A percentile compares a stretch with the other conserved stretches of the same genome.
phyloP scores from a whole-genome alignment of 164 flowering plant genomes.

The Vitis rotundifolia region DNA sequence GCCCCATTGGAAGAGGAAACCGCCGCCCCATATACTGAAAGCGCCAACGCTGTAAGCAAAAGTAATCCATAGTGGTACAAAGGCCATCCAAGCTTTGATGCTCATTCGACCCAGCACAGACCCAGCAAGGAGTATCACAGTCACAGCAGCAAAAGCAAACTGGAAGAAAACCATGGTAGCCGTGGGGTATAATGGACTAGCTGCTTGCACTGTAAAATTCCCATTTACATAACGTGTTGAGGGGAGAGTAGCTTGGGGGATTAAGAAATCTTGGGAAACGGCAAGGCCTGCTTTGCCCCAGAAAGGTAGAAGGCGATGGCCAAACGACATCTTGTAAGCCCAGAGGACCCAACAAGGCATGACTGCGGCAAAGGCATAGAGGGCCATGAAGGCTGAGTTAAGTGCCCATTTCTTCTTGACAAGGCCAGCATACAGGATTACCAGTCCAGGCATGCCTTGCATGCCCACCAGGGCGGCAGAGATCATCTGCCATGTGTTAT shows the following conservation, averaged over 20 bases:
- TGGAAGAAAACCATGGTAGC: constrained; percentile 34
- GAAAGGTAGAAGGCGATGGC: constrained; percentile 43
- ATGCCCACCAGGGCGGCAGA: constrained; percentile 27
- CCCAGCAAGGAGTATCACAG: constrained; percentile 31
- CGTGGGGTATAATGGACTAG: constrained; percentile 20
- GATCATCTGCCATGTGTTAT: constrained; percentile 36
- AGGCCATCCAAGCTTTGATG: constrained; percentile 38
- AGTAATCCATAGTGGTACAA: constrained; percentile 33
- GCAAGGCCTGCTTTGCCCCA: constrained; percentile 51
- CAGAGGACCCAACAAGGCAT: constrained; percentile 55
- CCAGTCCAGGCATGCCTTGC: constrained; percentile 35
- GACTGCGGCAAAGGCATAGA: constrained; percentile 59
- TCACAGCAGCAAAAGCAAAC: constrained; percentile 31
- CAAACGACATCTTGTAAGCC: constrained; percentile 51
- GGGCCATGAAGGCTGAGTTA: constrained; percentile 58
- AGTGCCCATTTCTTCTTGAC: constrained; percentile 65
- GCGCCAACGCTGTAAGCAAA: constrained; percentile 33
- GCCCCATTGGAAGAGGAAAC: constrained; percentile 40
- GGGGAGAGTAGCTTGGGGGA: constrained; percentile 35
- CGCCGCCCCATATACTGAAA: constrained; percentile 39
- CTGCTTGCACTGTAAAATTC: background rate
- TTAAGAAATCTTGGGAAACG: constrained; percentile 39
- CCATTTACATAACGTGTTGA: constrained; percentile 5
- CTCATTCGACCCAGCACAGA: constrained; percentile 32
- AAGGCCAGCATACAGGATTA: constrained; percentile 50